A percentile compares a stretch with the other conserved stretches of the same genome.
phyloP scores from a whole-genome alignment of 1,284 basidiomycete genomes.

The Microbotryomycetes sp. region DNA sequence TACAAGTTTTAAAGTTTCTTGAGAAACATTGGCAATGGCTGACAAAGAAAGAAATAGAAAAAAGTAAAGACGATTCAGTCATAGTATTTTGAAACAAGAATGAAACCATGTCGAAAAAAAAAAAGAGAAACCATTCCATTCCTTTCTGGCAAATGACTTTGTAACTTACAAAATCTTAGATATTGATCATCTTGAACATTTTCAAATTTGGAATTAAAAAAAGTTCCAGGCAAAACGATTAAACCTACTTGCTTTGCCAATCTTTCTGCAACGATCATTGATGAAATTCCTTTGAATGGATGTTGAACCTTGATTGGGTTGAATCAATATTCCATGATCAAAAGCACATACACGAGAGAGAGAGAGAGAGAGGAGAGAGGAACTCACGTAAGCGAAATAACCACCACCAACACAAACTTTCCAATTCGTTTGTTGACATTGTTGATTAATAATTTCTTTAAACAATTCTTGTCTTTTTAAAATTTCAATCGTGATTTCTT shows the following conservation, averaged over 20 bases:
- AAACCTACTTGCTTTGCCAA: constrained; percentile 62
- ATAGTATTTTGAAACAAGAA: too few species aligned
- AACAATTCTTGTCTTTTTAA: constrained; percentile 58
- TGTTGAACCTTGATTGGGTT: constrained; percentile 43
- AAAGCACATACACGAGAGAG: neutral
- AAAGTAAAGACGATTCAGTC: too few species aligned
- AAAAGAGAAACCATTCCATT: too few species aligned
- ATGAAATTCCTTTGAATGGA: constrained; percentile 49
- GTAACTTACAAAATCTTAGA: constrained; percentile 50
- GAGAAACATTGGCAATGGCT: constrained; percentile 68
- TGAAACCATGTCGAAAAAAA: too few species aligned
- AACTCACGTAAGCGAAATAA: constrained; percentile 41
- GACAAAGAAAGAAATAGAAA: neutral
- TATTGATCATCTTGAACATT: constrained; percentile 51
- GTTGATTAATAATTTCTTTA: constrained; percentile 27
- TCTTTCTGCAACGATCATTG: constrained; percentile 51
- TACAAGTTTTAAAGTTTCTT: constrained; percentile 55
- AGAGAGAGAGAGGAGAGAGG: neutral
- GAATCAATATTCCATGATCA: neutral
- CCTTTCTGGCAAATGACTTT: too few species aligned
- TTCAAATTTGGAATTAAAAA: constrained; percentile 51
- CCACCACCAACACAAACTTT: constrained; percentile 38
- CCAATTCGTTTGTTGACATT: constrained; percentile 40
- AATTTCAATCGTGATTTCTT: constrained; percentile 51
- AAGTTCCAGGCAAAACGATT: constrained; percentile 59